Base-by-base conservation (phyloP, 495 filamentous ascomycete species). In the Haplographium delicatum region DNA sequence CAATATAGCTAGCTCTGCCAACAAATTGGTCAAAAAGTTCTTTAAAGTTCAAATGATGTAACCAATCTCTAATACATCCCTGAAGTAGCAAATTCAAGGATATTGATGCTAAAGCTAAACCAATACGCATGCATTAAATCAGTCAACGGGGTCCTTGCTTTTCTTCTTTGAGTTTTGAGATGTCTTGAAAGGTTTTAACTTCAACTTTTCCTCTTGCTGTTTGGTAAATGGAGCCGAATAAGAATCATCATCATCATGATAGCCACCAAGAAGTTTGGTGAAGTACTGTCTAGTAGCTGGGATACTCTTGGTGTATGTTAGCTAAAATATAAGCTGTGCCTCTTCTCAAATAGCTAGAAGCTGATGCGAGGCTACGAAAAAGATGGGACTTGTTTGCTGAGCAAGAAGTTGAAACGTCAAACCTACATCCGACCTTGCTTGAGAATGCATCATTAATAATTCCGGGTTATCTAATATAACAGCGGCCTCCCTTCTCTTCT, bases 381-480 rank as follows among this genome's bases (percentile, higher is more conserved):
- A n/a, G n/a, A n/a, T n/a, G n/a, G n/a, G n/a, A n/a, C n/a, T n/a
- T n/a, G 10, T 13, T 24, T 31, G 42, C 28, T 31, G 34, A 13
- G 15, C 30, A 15, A 16, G 18, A 15, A 35, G n/a, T n/a, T n/a
- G n/a, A n/a, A n/a, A n/a, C n/a, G n/a, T n/a, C n/a, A n/a, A n/a
- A 20, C 66, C 56, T 61, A 78, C 75, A 35, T 72, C 66, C 40
- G 60, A 66, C 28, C 69, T 68, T 28, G 67, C 62, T 45, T 73
- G 63, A 11, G 75, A 68, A 23, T 72, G 68, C 72, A 78, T 78
- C 68, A 75, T 75, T 20, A 80, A 60, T 45, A 75, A 52, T 50
- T 80, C 76, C 1, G 75, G 74, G 40, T 54, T 72, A 40, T 75
- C 68, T 0, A 80, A 61, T 22, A 74, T 67, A 18, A 70, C 57